Base-by-base conservation (phyloP, 768 basidiomycete genomes). In the Saitozyma sp. region DNA sequence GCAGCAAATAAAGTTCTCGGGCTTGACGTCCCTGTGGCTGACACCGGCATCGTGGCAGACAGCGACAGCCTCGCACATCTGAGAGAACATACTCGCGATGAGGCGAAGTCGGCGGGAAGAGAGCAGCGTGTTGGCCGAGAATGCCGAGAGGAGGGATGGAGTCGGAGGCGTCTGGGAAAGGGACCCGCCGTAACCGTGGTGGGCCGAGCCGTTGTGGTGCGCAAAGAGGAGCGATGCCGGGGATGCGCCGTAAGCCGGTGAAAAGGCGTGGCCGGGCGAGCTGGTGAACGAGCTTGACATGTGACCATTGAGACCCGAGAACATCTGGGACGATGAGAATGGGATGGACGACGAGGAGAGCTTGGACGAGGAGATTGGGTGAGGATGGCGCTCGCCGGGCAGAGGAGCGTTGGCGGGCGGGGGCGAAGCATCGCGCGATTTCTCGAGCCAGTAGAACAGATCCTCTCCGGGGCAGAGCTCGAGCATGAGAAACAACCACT, bases 51-150 rank as follows among this genome's bases (percentile, higher is more conserved):
- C 88, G 77, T 99, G 95, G 81, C 95, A 97, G 7, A 89, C 87
- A 3, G 91, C 91, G 11, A 99, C 94, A 50, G 95, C 94, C 66
- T 94, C 91, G 77, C 95, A 98, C 95, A 99, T 99, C 81, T 98
- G 96, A 17, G 86, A 83, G 80, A 99, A 98, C 95, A 99, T 99
- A 77, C 90, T 89, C 3, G 93, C 87, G 74, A 99, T 92, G 68
- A 99, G 86, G 14, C 90, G 89, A 38, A 99, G 86, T 61, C 95
- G 89, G 46, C 88, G 89, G 59, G 87, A 86, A 37, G 90, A 91
- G 58, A 99, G 88, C 40, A 96, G 83, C 66, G 92, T 88, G 54
- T 84, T 50, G 86, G 90, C 76, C 86, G 87, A 71, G 87, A 85
- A 65, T 7, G 87, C 89, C 41, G 92, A 89, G 54, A 99, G 88